Percentiles rank a stretch among this genome's conserved stretches.
These are phyloP conservation scores for Echinosophora koreensis DNA, from an alignment of 306 rosid genomes.

Conservation along the genomic window DNA sequence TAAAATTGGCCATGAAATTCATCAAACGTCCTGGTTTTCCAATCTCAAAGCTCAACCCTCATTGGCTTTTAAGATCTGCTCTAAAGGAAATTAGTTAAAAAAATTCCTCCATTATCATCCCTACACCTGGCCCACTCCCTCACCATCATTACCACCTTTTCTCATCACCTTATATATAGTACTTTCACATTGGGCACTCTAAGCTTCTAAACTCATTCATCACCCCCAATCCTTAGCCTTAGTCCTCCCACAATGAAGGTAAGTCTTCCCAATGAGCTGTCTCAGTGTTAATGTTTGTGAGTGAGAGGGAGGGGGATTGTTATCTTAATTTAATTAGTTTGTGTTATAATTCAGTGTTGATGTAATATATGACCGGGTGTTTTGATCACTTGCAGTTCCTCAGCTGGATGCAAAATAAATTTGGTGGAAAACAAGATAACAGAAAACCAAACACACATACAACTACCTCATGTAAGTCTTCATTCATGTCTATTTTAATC, in stretches of 20 bases:
- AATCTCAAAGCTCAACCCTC: slow-evolving; percentile 60
- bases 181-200: slow-evolving; percentile 35
- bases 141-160: slow-evolving; percentile 13
- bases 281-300: background rate
- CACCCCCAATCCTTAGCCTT: slow-evolving; percentile 24
- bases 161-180: slow-evolving; percentile 39
- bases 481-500: background rate
- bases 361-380: slow-evolving; percentile 14
- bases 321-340: slow-evolving; percentile 24
- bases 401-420: slow-evolving; percentile 91
- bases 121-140: slow-evolving; percentile 26
- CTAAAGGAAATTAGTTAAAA: slow-evolving; percentile 45
- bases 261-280: background rate
- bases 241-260: slow-evolving; percentile 75
- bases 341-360: background rate
- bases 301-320: background rate
- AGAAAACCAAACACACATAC: slow-evolving; percentile 60
- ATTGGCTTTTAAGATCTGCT: slow-evolving; percentile 69
- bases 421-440: slow-evolving; percentile 73
- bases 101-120: background rate
- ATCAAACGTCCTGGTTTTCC: slow-evolving; percentile 54
- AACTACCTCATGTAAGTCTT: slow-evolving; percentile 65
- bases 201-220: slow-evolving; percentile 32
- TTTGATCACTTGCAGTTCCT: slow-evolving; percentile 68
- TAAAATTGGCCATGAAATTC: slow-evolving; percentile 74